Evolutionary conservation across 2,329 filamentous ascomycete genomes (phyloP).

Genomic region (Penicillium sp.): DNA sequence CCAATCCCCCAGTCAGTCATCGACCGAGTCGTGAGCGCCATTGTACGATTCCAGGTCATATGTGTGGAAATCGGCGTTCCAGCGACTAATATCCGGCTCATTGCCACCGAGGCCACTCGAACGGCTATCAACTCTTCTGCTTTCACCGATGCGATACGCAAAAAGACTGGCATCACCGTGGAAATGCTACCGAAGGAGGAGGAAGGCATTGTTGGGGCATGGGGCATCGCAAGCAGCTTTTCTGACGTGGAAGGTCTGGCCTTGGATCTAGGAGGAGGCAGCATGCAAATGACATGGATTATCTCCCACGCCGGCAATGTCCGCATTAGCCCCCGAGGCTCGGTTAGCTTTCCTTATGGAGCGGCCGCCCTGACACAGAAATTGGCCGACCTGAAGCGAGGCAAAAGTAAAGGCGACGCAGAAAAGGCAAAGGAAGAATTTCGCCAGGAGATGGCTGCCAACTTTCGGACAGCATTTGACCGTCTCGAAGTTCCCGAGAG

Average conservation of each 20-base stretch:
- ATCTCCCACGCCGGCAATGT: slow-evolving; percentile 52
- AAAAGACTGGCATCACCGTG: slow-evolving; percentile 65
- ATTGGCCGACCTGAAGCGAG: slow-evolving; percentile 49
- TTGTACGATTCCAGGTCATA: slow-evolving; percentile 70
- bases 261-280: slow-evolving; percentile 76
- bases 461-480: slow-evolving; percentile 63
- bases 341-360: slow-evolving; percentile 67
- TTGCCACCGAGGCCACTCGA: slow-evolving; percentile 88
- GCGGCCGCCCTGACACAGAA: slow-evolving; percentile 64
- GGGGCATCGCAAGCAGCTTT: slow-evolving; percentile 78
- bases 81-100: slow-evolving; percentile 62
- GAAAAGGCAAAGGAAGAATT: slow-evolving; percentile 41
- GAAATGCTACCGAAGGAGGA: slow-evolving; percentile 74
- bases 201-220: slow-evolving; percentile 77
- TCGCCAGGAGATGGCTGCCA: slow-evolving; percentile 48
- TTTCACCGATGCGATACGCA: slow-evolving; percentile 66
- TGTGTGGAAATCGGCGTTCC: slow-evolving; percentile 69
- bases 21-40: slow-evolving; percentile 61
- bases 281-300: slow-evolving; percentile 69
- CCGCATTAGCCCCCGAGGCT: slow-evolving; percentile 54
- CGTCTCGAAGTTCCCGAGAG: slow-evolving; percentile 57
- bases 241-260: slow-evolving; percentile 70
- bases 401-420: slow-evolving; percentile 39
- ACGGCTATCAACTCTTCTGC: slow-evolving; percentile 71
- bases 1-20: slow-evolving; percentile 64